phyloP scores from a whole-genome alignment of 495 filamentous ascomycete genomes.

The Massariosphaeria phaeospora region DNA sequence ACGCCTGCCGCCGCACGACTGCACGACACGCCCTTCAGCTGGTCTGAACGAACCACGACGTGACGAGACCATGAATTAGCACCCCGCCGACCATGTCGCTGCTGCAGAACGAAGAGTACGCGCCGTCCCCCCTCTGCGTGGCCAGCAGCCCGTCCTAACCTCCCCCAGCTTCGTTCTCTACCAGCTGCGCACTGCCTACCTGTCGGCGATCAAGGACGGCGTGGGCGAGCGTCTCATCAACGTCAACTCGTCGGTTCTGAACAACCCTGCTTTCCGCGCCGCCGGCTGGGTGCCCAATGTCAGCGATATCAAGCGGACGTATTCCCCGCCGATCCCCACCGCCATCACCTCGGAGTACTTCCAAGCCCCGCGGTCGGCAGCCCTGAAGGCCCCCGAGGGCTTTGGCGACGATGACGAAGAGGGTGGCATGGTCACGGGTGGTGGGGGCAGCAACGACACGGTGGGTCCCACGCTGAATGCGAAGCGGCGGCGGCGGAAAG shows the following conservation, averaged over 20 bases:
- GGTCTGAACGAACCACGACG: slow-evolving; percentile 17
- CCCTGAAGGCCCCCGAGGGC: slow-evolving; percentile 46
- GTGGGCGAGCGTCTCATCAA: slow-evolving; percentile 94
- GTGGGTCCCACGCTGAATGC: slow-evolving; percentile 58
- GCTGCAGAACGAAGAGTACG: slow-evolving; percentile 94
- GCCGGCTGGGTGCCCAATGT: slow-evolving; percentile 84
- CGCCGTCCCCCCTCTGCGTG: background rate
- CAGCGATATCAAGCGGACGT: slow-evolving; percentile 76
- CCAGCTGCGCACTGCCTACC: slow-evolving; percentile 86
- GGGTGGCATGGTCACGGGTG: slow-evolving; percentile 73
- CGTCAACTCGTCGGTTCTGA: slow-evolving; percentile 83
- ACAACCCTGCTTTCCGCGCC: slow-evolving; percentile 89
- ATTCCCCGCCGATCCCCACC: slow-evolving; percentile 94
- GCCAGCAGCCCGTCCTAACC: slow-evolving; percentile 16
- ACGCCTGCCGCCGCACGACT: background rate
- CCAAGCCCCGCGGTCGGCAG: slow-evolving; percentile 56
- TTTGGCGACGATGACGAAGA: slow-evolving; percentile 79
- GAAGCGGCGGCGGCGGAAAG: slow-evolving; percentile 51
- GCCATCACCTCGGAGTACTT: slow-evolving; percentile 89
- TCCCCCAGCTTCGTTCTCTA: slow-evolving; percentile 79
- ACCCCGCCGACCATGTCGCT: slow-evolving; percentile 65
- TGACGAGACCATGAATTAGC: slow-evolving; percentile 1
- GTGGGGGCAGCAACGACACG: slow-evolving; percentile 64
- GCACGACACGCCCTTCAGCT: slow-evolving; percentile 17
- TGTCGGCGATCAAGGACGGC: slow-evolving; percentile 85